phyloP scores from a whole-genome alignment of 768 basidiomycete species.

The Calvatia gigantea region DNA sequence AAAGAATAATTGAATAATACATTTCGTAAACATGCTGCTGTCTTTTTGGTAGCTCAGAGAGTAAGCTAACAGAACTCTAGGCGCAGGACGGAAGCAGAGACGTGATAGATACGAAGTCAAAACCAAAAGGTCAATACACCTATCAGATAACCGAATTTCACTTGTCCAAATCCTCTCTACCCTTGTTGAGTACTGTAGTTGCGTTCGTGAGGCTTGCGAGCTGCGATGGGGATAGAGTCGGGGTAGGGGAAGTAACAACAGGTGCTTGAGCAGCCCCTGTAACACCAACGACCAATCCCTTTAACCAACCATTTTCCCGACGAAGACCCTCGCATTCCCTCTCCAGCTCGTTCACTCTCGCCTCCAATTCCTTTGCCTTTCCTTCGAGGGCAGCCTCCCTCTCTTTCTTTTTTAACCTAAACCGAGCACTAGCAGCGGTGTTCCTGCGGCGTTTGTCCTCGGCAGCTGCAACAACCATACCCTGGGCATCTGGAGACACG shows the following conservation, averaged over 20 bases:
- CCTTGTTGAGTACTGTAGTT: constrained; percentile 26
- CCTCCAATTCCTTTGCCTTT: constrained; percentile 81
- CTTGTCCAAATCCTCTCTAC: constrained; percentile 26
- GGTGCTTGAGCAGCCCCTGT: constrained; percentile 62
- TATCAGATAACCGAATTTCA: not conserved
- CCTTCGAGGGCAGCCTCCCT: constrained; percentile 86
- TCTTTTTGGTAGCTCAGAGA: not conserved
- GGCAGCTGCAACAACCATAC: constrained; percentile 41
- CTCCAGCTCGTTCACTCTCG: constrained; percentile 77
- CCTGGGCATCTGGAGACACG: constrained; percentile 18
- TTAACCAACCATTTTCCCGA: constrained; percentile 90
- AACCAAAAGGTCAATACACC: not conserved
- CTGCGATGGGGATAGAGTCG: constrained; percentile 19
- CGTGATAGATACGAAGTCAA: not conserved
- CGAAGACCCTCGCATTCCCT: constrained; percentile 86
- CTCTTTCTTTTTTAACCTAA: constrained; percentile 95
- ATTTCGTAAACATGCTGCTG: not conserved
- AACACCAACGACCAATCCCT: constrained; percentile 85
- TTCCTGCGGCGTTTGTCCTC: constrained; percentile 95
- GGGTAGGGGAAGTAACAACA: constrained; percentile 19
- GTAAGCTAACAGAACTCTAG: not conserved
- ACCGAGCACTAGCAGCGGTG: constrained; percentile 90
- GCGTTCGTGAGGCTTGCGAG: constrained; percentile 4
- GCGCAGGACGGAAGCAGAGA: not conserved
- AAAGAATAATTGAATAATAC: not conserved